Evolutionary conservation across 768 basidiomycete genomes (phyloP).

Genomic region (Boletus rubroflammeus): DNA sequence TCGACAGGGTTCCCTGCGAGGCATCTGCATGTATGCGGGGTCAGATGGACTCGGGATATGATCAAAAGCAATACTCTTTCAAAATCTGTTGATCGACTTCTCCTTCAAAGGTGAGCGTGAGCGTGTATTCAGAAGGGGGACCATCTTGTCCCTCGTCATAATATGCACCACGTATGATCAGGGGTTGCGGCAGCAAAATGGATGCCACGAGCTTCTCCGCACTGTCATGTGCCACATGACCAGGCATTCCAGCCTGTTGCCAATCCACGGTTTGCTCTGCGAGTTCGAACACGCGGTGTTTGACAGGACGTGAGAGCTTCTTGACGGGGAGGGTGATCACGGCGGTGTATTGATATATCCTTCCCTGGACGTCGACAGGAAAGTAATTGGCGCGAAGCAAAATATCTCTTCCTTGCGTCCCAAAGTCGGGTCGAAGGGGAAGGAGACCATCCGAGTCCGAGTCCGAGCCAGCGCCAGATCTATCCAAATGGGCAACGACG

Average conservation of each 20-base stretch:
- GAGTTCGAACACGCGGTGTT: conserved; percentile 41
- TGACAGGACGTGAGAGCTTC: conserved; percentile 33
- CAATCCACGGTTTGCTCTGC: conserved; percentile 42
- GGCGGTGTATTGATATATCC: conserved; percentile 40
- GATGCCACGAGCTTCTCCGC: conserved; percentile 42
- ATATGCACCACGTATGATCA: conserved; percentile 36
- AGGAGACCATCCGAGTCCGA: conserved; percentile 19
- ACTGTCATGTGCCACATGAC: conserved; percentile 44
- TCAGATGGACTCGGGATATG: conserved; percentile 28
- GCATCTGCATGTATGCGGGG: conserved; percentile 39
- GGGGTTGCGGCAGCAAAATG: conserved; percentile 37
- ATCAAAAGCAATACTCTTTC: background rate
- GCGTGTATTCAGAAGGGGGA: conserved; percentile 31
- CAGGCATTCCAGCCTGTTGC: conserved; percentile 33
- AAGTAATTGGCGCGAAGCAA: conserved; percentile 49
- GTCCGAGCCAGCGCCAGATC: conserved; percentile 14
- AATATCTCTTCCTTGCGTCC: conserved; percentile 37
- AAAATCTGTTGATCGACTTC: conserved; percentile 31
- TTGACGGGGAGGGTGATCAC: conserved; percentile 23
- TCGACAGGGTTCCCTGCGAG: conserved; percentile 52
- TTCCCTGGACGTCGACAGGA: conserved; percentile 38
- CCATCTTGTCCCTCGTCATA: conserved; percentile 37
- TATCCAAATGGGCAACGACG: conserved; percentile 31
- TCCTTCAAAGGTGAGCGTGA: conserved; percentile 39
- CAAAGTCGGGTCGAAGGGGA: conserved; percentile 46